Base-by-base conservation (phyloP, 345 rosid genomes). In the Pistacia atlantica region DNA sequence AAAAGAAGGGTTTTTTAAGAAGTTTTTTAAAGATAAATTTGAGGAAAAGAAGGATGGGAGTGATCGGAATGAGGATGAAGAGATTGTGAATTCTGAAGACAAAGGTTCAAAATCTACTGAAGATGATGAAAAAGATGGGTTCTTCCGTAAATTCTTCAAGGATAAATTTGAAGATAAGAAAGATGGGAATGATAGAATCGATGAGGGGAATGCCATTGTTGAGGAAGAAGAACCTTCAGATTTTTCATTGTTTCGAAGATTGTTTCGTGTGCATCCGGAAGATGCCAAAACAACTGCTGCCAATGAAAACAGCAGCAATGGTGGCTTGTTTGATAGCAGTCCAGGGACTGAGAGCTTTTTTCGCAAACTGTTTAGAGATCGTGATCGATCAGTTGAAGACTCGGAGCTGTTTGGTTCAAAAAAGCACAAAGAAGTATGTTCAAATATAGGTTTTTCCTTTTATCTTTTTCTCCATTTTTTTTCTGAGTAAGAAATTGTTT, bases 251-350 rank as follows among this genome's bases (percentile, higher is more conserved):
- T 89, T 97, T 83, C 84, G 88, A 71, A 89, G 89, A 86, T 79
- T 94, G 78, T 97, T 97, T 77, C 95, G 93, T 58, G 98, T 92
- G 87, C 98, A 92, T 76, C 99, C 97, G 22, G 98, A 94, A 88
- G 97, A 97, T 74, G 81, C 83, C 57, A 94, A 85, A 83, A 85
- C 73, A 73, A 71, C 83, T 73, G 68, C 81, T 54, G 82, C 80
- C 45, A 89, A 79, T 86, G 98, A 90, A 83, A 83, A 73, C 83
- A 86, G 85, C 80, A 82, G 82, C 77, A 80, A 76, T 73, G 85
- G 89, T 69, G 74, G 82, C 74, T 78, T 91, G 84, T 83, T 52
- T 80, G 99, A 94, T 83, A 91, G 95, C 81, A 97, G 98, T 82
- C 98, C 96, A 4, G 97, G 99, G 71, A 92, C 97, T 11, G 98